These are phyloP conservation scores for Phytophthora sojae DNA, from an alignment of 352 stramenopile genomes.

Conservation along the genomic window DNA sequence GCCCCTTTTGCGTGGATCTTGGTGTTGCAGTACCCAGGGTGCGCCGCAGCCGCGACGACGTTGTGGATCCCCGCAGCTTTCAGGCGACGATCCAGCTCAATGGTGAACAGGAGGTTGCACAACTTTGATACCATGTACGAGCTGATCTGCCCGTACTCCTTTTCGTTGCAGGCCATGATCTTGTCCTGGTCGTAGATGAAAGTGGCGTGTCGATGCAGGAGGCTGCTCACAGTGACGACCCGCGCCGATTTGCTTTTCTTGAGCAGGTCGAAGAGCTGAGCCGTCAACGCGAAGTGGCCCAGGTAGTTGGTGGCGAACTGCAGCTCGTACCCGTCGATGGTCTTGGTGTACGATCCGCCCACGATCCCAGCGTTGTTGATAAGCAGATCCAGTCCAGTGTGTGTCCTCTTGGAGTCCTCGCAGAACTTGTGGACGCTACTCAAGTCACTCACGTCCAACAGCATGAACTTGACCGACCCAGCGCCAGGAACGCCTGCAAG, in stretches of 20 bases:
- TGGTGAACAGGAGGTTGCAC: conserved; percentile 90
- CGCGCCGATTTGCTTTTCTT: conserved; percentile 1
- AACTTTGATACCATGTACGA: conserved; percentile 89
- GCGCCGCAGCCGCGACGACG: conserved; percentile 33
- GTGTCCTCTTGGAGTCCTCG: conserved; percentile 19
- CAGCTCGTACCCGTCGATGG: conserved; percentile 44
- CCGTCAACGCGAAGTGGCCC: conserved; percentile 46
- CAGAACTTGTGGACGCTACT: conserved; percentile 45
- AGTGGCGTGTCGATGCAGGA: conserved; percentile 14
- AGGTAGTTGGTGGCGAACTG: conserved; percentile 65
- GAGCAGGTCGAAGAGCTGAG: conserved; percentile 46
- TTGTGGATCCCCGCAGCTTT: conserved; percentile 24
- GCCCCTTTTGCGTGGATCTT: conserved; percentile 41
- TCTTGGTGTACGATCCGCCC: conserved; percentile 33
- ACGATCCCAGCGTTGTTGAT: conserved; percentile 69
- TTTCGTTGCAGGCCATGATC: conserved; percentile 3
- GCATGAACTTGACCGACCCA: conserved; percentile 46
- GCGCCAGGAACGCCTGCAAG: neutral
- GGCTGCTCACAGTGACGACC: conserved; percentile 39
- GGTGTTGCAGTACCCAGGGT: conserved; percentile 43
- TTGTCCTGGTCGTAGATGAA: conserved; percentile 10
- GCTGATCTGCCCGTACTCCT: conserved; percentile 23
- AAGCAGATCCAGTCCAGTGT: conserved; percentile 46
- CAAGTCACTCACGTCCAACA: conserved; percentile 45
- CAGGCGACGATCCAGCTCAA: conserved; percentile 56